Base-by-base conservation (phyloP, 1,284 basidiomycete species). In the Cutaneotrichosporon sp. region DNA sequence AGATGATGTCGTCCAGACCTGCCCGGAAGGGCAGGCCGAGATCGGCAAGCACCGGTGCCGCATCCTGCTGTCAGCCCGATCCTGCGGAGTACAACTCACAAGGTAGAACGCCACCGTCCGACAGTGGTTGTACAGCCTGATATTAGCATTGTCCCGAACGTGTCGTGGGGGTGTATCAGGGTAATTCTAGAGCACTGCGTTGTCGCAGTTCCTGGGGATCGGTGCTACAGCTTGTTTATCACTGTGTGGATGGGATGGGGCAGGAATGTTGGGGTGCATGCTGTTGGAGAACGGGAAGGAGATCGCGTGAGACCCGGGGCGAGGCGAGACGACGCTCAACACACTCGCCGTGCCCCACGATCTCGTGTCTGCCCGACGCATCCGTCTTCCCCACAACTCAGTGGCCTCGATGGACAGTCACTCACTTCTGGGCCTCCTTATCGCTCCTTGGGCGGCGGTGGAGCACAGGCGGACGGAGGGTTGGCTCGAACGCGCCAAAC, bases 1-100 rank as follows among this genome's bases (percentile, higher is more conserved):
- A 71, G 58, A 76, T 71, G 44, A 76, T 61, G 51, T 76, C 75
- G 59, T 75, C 74, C 6, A 75, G 57, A 50, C 75, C 75, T 11
- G 71, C 73, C 48, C 70, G 61, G 64, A 76, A 75, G 2, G 75
- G 75, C 14, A 76, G 55, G 0, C 74, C 74, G 4, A 75, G 60
- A 50, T 76, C 73, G 10, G 72, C 55, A 11, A 75, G 61, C 0
- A 70, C 46, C 4, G 75, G 75, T n/a, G 71, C 62, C 7, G 73
- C 73, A 56, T 76, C 75, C 22, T 37, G 14, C 17, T 7, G 34
- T 39, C 20, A 39, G 37, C 37, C 5, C 3, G 9, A n/a, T n/a
- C n/a, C n/a, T n/a, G n/a, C n/a, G n/a, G n/a, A 37, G 17, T 37
- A 12, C 11, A 24, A 24, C 11, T 14, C 19, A 12, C 10, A 75